Evolutionary conservation across 345 rosid genomes (phyloP), one percentile per base, ranked within the genome.

Genomic region (Gossypium arboreum): DNA sequence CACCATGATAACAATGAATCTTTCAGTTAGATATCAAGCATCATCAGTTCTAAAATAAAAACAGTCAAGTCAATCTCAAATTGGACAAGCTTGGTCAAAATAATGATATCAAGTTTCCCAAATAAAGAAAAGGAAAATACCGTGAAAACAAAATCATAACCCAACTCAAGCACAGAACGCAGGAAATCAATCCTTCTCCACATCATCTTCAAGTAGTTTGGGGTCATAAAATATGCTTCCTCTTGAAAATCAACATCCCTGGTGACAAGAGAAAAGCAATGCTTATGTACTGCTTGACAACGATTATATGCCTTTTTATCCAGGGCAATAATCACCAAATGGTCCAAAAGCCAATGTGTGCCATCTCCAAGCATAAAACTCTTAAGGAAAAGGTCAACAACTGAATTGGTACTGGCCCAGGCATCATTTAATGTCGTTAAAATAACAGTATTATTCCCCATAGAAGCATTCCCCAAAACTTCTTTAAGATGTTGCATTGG

Each of bases 221-320:
- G 78, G 20, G 98, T 91, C 98, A 91, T 94, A 79, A 92, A 94
- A 64, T 88, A 92, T 22, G 98, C 98, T 77, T 92, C 96, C 0
- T 74, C 27, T 10, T 85, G 86, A 80, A 92, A 94, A 85, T 92
- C 94, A 59, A 84, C 82, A 18, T 89, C 95, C 18, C 86, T 83
- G 1, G 98, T 92, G 58, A 84, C 78, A 24, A 92, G 89, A 44
- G 89, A 84, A 84, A 80, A 90, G 75, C 98, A 94, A 73, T 90
- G 91, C 45, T 61, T 72, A 78, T 94, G 98, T 12, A 85, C 1
- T 20, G 74, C 70, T n/a, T 44, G 60, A 77, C 98, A 94, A 13
- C 91, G 93, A 20, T 70, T 51, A 81, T 82, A 91, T 2, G 97
- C 97, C 81, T 83, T 84, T 45, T 77, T 77, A 81, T 94, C 98